Evolutionary conservation across 805 yeast species (phyloP).

Genomic region (Lipomyces orientalis): DNA sequence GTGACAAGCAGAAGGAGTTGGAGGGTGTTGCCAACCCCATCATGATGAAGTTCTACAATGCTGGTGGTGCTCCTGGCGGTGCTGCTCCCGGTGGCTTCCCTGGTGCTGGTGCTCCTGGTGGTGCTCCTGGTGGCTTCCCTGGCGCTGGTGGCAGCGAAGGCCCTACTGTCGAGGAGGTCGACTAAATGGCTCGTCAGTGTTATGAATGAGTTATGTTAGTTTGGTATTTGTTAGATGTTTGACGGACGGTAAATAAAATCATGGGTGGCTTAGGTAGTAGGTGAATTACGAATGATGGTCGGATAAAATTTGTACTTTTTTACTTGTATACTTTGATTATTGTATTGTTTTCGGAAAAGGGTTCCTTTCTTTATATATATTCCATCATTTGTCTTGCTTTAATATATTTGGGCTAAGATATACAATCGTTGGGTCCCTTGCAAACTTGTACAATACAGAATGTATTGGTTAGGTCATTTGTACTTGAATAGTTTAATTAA

Average conservation of each 20-base stretch:
- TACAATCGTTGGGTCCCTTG: background rate
- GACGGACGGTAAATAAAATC: constrained; percentile 5
- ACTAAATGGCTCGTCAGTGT: constrained; percentile 49
- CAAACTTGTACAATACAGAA: background rate
- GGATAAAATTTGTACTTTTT: constrained; percentile 3
- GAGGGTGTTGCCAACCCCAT: constrained; percentile 96
- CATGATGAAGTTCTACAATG: constrained; percentile 95
- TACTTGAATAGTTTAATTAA: too few relatives aligned
- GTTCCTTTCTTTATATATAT: constrained; percentile 12
- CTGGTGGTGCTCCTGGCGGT: constrained; percentile 75
- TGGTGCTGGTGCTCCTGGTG: constrained; percentile 62
- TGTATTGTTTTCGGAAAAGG: constrained; percentile 8
- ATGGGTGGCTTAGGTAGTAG: background rate
- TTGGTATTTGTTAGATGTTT: background rate
- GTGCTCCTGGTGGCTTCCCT: constrained; percentile 69
- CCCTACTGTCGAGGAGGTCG: constrained; percentile 85
- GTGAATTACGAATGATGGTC: background rate
- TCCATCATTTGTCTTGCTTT: background rate
- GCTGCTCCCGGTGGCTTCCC: constrained; percentile 73
- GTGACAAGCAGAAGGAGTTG: constrained; percentile 93
- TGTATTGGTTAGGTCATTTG: too few relatives aligned
- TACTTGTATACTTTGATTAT: background rate
- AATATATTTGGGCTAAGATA: constrained; percentile 5
- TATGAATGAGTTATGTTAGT: constrained; percentile 5
- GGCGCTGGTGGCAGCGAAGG: constrained; percentile 56